phyloP scores from a whole-genome alignment of 2,329 filamentous ascomycete species.

The Truncatella angustata region DNA sequence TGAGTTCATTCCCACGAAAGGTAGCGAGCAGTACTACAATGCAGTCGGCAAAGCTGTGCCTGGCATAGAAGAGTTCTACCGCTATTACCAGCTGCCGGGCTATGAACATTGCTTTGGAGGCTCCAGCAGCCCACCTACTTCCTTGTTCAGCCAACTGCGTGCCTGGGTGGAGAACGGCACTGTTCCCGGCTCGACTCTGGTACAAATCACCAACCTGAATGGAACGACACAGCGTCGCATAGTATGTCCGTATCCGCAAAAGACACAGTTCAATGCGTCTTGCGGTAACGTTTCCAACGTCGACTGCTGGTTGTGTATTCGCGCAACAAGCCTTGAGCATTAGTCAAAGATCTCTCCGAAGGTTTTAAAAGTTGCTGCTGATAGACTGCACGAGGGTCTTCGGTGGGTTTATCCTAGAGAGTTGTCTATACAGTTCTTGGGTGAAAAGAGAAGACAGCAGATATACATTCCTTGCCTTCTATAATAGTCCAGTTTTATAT shows the following conservation, averaged over 20 bases:
- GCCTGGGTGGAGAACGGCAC: slow-evolving; percentile 6
- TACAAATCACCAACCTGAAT: not conserved
- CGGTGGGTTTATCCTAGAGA: no score
- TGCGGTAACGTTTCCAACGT: not conserved
- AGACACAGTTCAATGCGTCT: not conserved
- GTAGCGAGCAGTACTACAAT: not conserved
- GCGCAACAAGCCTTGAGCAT: no score
- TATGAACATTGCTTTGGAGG: slow-evolving; percentile 1
- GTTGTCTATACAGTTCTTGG: no score
- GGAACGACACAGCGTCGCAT: not conserved
- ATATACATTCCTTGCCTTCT: no score
- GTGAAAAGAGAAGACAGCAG: no score
- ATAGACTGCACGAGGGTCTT: no score
- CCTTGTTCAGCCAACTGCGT: not conserved
- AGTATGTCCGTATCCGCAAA: not conserved
- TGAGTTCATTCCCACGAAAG: not conserved
- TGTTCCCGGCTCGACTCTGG: not conserved
- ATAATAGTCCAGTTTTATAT: no score
- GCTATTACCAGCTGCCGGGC: not conserved
- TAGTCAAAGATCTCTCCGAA: no score
- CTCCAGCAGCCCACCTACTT: not conserved
- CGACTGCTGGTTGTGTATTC: not conserved
- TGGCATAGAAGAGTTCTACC: not conserved
- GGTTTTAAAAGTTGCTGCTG: no score
- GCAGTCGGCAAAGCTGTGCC: not conserved